phyloP scores from a whole-genome alignment of 2,329 filamentous ascomycete species.

The Fusarium veterinarium region DNA sequence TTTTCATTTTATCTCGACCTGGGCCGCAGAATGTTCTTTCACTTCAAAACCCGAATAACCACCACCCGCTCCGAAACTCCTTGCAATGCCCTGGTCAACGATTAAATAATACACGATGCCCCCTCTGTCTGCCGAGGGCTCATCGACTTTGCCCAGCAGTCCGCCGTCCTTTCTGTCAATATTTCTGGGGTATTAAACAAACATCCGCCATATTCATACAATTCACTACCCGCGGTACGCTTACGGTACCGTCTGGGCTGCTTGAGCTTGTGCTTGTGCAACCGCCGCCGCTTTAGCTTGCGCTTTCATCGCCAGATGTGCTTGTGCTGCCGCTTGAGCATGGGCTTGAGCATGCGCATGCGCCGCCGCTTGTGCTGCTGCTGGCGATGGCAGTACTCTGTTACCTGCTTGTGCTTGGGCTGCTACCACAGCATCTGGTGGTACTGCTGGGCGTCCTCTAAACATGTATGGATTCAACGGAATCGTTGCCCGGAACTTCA shows the following conservation, averaged over 20 bases:
- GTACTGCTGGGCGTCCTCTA: constrained; percentile 51
- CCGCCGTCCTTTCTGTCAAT: constrained; percentile 24
- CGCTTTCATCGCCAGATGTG: constrained; percentile 42
- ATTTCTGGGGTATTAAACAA: constrained; percentile 44
- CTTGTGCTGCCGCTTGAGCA: constrained; percentile 45
- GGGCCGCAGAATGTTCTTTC: constrained; percentile 40
- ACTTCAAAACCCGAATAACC: constrained; percentile 43
- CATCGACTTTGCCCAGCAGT: constrained; percentile 18
- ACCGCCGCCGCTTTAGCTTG: constrained; percentile 39
- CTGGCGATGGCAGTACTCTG: constrained; percentile 43
- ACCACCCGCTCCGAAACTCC: constrained; percentile 52
- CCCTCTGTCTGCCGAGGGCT: background rate
- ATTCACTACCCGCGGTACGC: constrained; percentile 6
- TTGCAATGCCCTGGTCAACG: constrained; percentile 49
- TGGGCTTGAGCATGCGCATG: constrained; percentile 46
- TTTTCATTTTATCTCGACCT: constrained; percentile 40
- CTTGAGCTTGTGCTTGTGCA: constrained; percentile 35
- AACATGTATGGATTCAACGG: constrained; percentile 60
- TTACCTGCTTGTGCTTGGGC: constrained; percentile 39
- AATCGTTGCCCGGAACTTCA: constrained; percentile 71
- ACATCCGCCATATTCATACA: constrained; percentile 45
- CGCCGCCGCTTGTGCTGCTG: constrained; percentile 31
- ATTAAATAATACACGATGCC: constrained; percentile 42
- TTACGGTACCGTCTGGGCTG: constrained; percentile 34
- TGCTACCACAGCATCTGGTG: constrained; percentile 44